Percentiles rank a stretch among this genome's conserved stretches.
These are phyloP conservation scores for Cucumis melo DNA, from an alignment of 306 rosid species.

Conservation along the genomic window DNA sequence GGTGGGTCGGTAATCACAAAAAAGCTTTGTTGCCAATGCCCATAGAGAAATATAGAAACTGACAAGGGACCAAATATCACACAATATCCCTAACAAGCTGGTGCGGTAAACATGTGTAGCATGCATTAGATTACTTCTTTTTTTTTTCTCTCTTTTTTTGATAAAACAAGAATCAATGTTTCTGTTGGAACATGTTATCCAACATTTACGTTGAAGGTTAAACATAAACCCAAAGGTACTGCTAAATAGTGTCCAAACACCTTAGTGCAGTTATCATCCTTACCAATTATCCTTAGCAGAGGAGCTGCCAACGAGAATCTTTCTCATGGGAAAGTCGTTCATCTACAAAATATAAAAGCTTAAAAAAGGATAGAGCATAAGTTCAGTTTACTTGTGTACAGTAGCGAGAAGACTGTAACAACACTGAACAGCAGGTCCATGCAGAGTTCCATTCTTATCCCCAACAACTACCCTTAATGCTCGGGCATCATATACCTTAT, in stretches of 20 bases:
- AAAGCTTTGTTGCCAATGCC: too few species aligned
- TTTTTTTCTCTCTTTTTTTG: too few species aligned
- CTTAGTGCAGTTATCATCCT: not conserved
- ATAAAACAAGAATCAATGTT: not conserved
- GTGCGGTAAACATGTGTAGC: not conserved
- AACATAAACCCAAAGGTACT: not conserved
- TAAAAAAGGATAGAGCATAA: not conserved
- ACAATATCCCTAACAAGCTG: too few species aligned
- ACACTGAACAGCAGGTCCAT: conserved; percentile 85
- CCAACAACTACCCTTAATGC: conserved; percentile 96
- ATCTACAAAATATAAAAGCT: not conserved
- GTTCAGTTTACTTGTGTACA: conserved; percentile 59
- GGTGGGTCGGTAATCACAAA: too few species aligned
- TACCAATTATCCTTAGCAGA: not conserved
- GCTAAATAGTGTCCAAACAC: not conserved
- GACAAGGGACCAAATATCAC: too few species aligned
- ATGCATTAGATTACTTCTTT: not conserved
- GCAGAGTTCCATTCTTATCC: conserved; percentile 87
- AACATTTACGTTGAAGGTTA: not conserved
- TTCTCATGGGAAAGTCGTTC: not conserved
- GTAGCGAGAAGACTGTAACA: conserved; percentile 86
- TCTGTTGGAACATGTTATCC: not conserved
- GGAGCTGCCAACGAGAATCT: not conserved
- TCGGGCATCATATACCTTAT: conserved; percentile 83
- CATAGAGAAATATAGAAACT: too few species aligned